These are phyloP conservation scores for Pseudohalonectria lignicola DNA, from an alignment of 2,329 filamentous ascomycete genomes.

Conservation along the genomic window DNA sequence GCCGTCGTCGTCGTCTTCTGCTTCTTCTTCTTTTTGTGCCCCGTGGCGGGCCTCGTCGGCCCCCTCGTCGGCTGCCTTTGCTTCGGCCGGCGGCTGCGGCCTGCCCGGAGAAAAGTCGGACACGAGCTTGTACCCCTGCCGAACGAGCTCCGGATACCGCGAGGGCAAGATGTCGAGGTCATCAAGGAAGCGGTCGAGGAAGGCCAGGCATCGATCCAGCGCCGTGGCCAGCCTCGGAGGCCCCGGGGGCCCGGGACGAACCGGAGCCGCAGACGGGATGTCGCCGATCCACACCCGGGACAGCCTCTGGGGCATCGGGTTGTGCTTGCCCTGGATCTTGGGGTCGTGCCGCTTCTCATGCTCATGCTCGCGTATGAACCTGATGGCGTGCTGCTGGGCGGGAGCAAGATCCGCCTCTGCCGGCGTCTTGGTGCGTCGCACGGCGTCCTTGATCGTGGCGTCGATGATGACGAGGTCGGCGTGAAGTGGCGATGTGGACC, in stretches of 20 bases:
- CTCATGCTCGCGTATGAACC: slow-evolving; percentile 19
- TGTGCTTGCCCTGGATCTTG: slow-evolving; percentile 21
- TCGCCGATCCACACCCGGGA: slow-evolving; percentile 34
- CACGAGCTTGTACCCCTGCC: slow-evolving; percentile 27
- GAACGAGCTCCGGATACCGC: slow-evolving; percentile 12
- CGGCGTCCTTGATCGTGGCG: slow-evolving; percentile 15
- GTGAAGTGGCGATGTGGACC: slow-evolving; percentile 22
- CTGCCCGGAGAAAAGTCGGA: too few species aligned
- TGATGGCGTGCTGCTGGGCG: slow-evolving; percentile 33
- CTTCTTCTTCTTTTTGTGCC: background rate
- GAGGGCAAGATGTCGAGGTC: slow-evolving; percentile 26
- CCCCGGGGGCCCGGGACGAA: too few species aligned
- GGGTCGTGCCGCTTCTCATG: too few species aligned
- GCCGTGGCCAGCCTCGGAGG: background rate
- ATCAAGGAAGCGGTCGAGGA: slow-evolving; percentile 19
- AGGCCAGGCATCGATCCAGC: slow-evolving; percentile 30
- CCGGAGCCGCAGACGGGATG: slow-evolving; percentile 12
- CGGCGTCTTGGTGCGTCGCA: slow-evolving; percentile 8
- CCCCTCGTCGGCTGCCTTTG: too few species aligned
- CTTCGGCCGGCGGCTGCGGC: too few species aligned
- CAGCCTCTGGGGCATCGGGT: slow-evolving; percentile 14
- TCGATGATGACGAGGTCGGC: slow-evolving; percentile 48
- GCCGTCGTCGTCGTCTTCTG: slow-evolving; percentile 3
- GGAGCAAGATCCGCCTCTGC: slow-evolving; percentile 25
- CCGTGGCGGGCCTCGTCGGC: too few species aligned